These are phyloP conservation scores for Lophiotrema nucula DNA, from an alignment of 495 filamentous ascomycete genomes.

Conservation along the genomic window DNA sequence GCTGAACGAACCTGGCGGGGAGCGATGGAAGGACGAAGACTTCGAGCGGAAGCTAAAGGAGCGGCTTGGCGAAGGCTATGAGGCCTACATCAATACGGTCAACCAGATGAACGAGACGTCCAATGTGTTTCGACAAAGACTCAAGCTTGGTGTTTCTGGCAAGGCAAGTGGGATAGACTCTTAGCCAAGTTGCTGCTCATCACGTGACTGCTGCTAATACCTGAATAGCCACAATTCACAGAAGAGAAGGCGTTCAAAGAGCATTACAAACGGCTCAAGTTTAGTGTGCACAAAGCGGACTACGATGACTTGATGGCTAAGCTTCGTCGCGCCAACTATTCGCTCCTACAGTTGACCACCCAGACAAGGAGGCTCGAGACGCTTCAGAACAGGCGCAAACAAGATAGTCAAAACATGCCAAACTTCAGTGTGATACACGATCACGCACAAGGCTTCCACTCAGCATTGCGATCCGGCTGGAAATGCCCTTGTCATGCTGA, in stretches of 20 bases:
- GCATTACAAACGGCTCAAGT: constrained; percentile 17
- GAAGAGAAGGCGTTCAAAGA: constrained; percentile 20
- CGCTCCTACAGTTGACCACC: constrained; percentile 22
- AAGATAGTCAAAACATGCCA: not conserved
- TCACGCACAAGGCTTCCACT: constrained; percentile 17
- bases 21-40: constrained; percentile 17
- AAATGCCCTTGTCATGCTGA: constrained; percentile 25
- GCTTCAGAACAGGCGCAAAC: constrained; percentile 1
- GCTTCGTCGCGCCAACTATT: constrained; percentile 12
- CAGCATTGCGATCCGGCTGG: constrained; percentile 14
- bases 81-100: constrained; percentile 20
- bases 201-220: not conserved
- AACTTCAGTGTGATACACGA: constrained; percentile 22
- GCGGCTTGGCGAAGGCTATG: constrained; percentile 10
- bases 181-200: not conserved
- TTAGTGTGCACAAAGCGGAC: constrained; percentile 24
- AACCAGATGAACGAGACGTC: not conserved
- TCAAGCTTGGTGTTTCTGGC: constrained; percentile 18
- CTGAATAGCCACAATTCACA: constrained; percentile 18
- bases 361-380: constrained; percentile 18
- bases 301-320: constrained; percentile 18
- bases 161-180: constrained; percentile 5
- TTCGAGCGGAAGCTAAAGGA: constrained; percentile 16
- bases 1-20: constrained; percentile 8
- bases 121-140: constrained; percentile 2